phyloP scores from a whole-genome alignment of 352 stramenopile species.

The Pythium phragmitis region DNA sequence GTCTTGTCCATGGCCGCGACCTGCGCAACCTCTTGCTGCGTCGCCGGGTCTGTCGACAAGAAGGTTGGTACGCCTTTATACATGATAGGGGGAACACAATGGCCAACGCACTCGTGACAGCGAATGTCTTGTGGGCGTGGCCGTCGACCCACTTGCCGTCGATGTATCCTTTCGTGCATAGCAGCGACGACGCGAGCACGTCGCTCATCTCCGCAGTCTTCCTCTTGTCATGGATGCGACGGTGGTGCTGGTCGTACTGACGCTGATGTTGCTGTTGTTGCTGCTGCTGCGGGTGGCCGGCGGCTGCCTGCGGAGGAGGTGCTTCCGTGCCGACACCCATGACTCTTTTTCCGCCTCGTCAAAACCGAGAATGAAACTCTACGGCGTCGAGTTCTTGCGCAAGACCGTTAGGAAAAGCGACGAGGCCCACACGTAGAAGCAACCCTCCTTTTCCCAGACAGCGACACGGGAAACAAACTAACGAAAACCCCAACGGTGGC shows the following conservation, averaged over 20 bases:
- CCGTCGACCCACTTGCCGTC: slow-evolving; percentile 72
- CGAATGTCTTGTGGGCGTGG: slow-evolving; percentile 47
- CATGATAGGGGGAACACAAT: neutral
- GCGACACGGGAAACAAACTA: neutral
- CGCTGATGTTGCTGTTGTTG: slow-evolving; percentile 5
- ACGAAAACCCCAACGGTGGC: too few relatives aligned
- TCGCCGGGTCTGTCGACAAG: slow-evolving; percentile 55
- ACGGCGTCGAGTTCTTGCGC: neutral
- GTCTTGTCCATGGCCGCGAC: slow-evolving; percentile 64
- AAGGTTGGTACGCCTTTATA: neutral
- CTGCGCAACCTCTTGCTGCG: slow-evolving; percentile 55
- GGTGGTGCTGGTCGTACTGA: slow-evolving; percentile 14
- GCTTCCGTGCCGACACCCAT: slow-evolving; percentile 16
- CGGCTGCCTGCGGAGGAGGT: neutral
- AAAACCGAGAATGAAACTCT: neutral
- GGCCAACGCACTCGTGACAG: slow-evolving; percentile 42
- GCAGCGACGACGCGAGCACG: slow-evolving; percentile 50
- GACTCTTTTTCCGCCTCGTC: neutral
- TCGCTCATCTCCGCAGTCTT: slow-evolving; percentile 23
- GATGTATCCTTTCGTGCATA: slow-evolving; percentile 70
- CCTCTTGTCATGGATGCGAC: slow-evolving; percentile 5
- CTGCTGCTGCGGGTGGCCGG: neutral
- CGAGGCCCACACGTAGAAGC: neutral
- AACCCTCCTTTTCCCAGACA: slow-evolving; percentile 4
- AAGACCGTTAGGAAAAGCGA: neutral